These are phyloP conservation scores for Fraxinus platypoda DNA, from an alignment of 305 asterid genomes.

Conservation along the genomic window DNA sequence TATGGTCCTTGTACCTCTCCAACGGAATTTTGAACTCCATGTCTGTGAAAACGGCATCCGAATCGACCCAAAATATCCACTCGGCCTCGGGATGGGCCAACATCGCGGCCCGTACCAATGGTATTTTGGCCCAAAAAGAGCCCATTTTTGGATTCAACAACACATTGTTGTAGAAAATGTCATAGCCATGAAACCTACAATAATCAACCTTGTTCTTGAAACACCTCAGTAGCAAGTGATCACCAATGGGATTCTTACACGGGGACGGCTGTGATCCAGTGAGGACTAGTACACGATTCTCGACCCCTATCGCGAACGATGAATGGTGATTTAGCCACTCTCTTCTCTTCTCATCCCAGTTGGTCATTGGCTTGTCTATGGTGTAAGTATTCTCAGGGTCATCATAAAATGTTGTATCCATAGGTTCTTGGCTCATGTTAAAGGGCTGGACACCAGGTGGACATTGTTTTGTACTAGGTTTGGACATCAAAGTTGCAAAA, in stretches of 20 bases:
- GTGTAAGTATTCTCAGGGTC: conserved; percentile 51
- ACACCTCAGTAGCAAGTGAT: conserved; percentile 51
- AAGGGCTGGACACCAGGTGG: conserved; percentile 3
- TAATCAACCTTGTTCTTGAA: conserved; percentile 85
- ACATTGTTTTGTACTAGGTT: conserved; percentile 16
- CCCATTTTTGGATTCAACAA: conserved; percentile 54
- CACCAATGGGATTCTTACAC: conserved; percentile 62
- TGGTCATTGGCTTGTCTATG: conserved; percentile 42
- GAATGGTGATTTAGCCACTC: conserved; percentile 13
- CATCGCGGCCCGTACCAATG: conserved; percentile 62
- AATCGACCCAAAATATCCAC: conserved; percentile 76
- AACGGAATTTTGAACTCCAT: conserved; percentile 70
- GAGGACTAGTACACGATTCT: conserved; percentile 10
- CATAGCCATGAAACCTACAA: conserved; percentile 62
- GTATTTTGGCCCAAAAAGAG: conserved; percentile 67
- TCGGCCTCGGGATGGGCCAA: conserved; percentile 72
- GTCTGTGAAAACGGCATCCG: conserved; percentile 73
- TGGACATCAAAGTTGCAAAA: conserved; percentile 30
- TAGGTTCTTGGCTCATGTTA: conserved; percentile 34
- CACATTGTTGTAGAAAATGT: conserved; percentile 59
- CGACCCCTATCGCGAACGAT: neutral
- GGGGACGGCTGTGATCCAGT: conserved; percentile 33
- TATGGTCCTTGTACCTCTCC: conserved; percentile 51
- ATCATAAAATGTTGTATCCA: conserved; percentile 52
- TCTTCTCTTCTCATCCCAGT: conserved; percentile 58